phyloP scores from a whole-genome alignment of 805 yeast genomes.

The Saccharomyces eubayanus region DNA sequence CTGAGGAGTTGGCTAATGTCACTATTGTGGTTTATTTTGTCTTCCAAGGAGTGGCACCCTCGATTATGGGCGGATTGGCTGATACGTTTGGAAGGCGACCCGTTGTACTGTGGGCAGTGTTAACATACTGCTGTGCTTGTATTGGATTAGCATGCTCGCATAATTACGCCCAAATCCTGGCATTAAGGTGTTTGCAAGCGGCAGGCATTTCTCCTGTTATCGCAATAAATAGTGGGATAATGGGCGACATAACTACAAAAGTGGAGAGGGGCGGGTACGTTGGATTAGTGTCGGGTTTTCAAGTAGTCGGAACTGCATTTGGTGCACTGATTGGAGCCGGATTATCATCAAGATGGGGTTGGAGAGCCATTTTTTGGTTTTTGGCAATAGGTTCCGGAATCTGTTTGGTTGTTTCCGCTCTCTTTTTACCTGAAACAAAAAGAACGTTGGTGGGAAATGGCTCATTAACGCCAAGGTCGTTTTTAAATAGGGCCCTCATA shows the following conservation, averaged over 20 bases:
- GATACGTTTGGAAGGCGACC: constrained; percentile 71
- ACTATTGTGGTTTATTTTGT: constrained; percentile 71
- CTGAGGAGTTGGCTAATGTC: constrained; percentile 52
- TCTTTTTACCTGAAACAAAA: constrained; percentile 65
- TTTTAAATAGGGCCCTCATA: constrained; percentile 39
- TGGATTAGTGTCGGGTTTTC: constrained; percentile 59
- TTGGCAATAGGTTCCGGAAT: constrained; percentile 54
- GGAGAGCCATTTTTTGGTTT: constrained; percentile 80
- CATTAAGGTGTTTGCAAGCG: constrained; percentile 66
- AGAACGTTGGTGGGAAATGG: constrained; percentile 71
- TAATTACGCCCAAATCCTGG: constrained; percentile 50
- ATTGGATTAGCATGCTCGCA: constrained; percentile 56
- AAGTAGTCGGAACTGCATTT: constrained; percentile 64
- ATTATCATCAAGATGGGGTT: constrained; percentile 39
- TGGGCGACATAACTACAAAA: constrained; percentile 64
- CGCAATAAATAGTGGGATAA: constrained; percentile 58
- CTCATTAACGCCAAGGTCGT: constrained; percentile 42
- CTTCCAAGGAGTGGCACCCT: constrained; percentile 71
- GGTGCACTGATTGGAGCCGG: constrained; percentile 60
- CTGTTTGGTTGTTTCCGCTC: constrained; percentile 29
- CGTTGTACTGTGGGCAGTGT: constrained; percentile 44
- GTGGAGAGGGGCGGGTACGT: constrained; percentile 62
- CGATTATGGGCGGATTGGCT: constrained; percentile 57
- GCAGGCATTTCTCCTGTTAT: constrained; percentile 68
- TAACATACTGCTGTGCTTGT: constrained; percentile 51